These are phyloP conservation scores for Oenanthe sinensis DNA, from an alignment of 129 eudicot genomes.

Conservation along the genomic window DNA sequence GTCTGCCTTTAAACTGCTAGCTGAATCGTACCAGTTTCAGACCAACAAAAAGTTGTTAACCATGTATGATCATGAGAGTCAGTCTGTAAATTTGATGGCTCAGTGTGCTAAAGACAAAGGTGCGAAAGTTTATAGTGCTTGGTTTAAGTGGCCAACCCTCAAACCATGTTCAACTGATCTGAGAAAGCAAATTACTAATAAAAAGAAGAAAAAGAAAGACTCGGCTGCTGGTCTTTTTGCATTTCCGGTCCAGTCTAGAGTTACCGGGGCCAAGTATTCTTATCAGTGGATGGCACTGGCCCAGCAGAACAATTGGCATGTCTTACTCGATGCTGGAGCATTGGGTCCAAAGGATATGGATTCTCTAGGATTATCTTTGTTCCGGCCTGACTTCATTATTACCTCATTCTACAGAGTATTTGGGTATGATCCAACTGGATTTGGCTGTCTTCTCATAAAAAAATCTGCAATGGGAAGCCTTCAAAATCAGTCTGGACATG, in stretches of 20 bases:
- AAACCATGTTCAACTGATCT: conserved; percentile 51
- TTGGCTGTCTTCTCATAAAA: conserved; percentile 58
- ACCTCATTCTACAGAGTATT: conserved; percentile 58
- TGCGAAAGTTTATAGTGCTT: conserved; percentile 48
- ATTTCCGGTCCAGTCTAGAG: conserved; percentile 64
- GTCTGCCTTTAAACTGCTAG: conserved; percentile 46
- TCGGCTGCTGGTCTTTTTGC: conserved; percentile 49
- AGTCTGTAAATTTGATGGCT: conserved; percentile 60
- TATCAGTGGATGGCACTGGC: conserved; percentile 69
- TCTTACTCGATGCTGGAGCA: conserved; percentile 67
- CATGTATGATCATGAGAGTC: conserved; percentile 60
- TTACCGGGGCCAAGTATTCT: conserved; percentile 58
- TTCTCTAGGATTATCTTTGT: conserved; percentile 54
- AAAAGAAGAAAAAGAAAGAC: conserved; percentile 50
- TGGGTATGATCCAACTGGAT: conserved; percentile 61
- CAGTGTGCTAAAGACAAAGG: conserved; percentile 52
- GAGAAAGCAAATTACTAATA: conserved; percentile 32
- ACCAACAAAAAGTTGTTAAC: conserved; percentile 42
- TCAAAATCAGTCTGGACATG: conserved; percentile 35
- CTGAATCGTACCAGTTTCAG: conserved; percentile 51
- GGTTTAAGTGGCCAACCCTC: conserved; percentile 55
- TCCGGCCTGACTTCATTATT: conserved; percentile 56
- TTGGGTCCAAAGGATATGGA: conserved; percentile 72
- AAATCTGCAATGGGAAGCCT: conserved; percentile 54
- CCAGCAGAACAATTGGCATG: conserved; percentile 65